Base-by-base conservation (phyloP, 805 yeast species). In the Saccharomyces eubayanus region DNA sequence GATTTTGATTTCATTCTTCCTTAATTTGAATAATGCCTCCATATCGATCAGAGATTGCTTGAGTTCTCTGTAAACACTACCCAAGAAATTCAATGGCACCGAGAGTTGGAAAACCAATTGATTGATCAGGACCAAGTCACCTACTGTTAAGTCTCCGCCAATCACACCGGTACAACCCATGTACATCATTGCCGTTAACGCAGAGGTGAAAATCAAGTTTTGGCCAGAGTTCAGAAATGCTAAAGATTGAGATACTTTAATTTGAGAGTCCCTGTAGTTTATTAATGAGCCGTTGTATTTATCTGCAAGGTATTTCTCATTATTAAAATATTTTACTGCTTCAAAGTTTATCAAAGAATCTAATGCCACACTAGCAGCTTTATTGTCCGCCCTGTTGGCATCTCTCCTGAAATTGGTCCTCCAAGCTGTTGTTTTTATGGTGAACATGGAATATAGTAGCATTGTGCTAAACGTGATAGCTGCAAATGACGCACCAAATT, bases 131-230 rank as follows among this genome's bases (percentile, higher is more conserved):
- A 94, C 98, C 64, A 94, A 76, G 67, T 94, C 99, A 60, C 99
- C 99, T 21, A 94, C 97, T 0, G 95, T 85, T 53, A 94, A 74
- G 0, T 81, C 70, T 0, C 96, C 96, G 2, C 79, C 70, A 12
- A 89, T 83, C n/a, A 94, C 94, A 28, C 98, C 98, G 53, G 83
- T 82, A 63, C 96, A 89, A 14, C 97, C 97, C 96, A 94, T 85
- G 69, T 88, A 94, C 99, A 94, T 94, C 95, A 94, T 94, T 1
- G 84, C 87, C 1, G 99, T 94, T 58, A 94, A 74, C 1, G 99
- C 98, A 45, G 87, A 71, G 0, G 97, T 88, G 72, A 87, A 87
- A 31, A 87, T 87, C 53, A 86, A 61, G 65, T 84, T 87, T 67
- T 87, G 95, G 16, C 95, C 95, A 0, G 89, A 77, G 59, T 87